Evolutionary conservation across 2,329 filamentous ascomycete species (phyloP), one percentile per base, ranked within the genome.

Genomic region (Tolypocladium pustulatum): DNA sequence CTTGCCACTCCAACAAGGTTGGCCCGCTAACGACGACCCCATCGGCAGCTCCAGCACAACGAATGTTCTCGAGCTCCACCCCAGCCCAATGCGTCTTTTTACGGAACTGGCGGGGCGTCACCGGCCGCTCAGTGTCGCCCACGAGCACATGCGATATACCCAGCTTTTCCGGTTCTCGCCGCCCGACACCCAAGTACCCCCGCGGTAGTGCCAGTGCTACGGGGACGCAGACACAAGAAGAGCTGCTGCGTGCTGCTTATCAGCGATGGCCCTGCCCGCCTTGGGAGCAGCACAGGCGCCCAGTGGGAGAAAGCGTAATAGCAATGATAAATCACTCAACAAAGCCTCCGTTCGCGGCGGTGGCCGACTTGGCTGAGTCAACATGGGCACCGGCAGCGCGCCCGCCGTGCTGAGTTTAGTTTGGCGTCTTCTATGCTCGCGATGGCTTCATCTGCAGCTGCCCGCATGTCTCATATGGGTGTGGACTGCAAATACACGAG

Each of bases 81-180:
- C 55, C 51, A 58, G 40, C 51, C 51, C 38, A 40, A 49, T 59
- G 67, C 67, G 67, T 62, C 66, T 69, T 69, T 68, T 69, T 68
- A 67, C 65, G 66, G 65, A 68, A 66, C 61, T 55, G 51, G 59
- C 57, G 55, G 61, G 57, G 5, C 9, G 58, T 53, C 22, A 43
- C 37, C 53, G 25, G 22, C 10, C 25, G 54, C 40, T 37, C 49
- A 22, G 25, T 38, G 46, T 38, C 41, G 59, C 55, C 27, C 53
- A 34, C 40, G 17, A 49, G 38, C 27, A 61, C 58, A 40, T 54
- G 12, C n/a, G 8, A 36, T 56, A 40, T 37, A 53, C 57, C 55
- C 52, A 55, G 40, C 40, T 9, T 10, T 54, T 17, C 53, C 57
- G 43, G 55, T 40, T 57, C 54, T 54, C 56, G 57, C 57, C 57